These are phyloP conservation scores for Tricholoma terreum DNA, from an alignment of 768 basidiomycete genomes.

Conservation along the genomic window DNA sequence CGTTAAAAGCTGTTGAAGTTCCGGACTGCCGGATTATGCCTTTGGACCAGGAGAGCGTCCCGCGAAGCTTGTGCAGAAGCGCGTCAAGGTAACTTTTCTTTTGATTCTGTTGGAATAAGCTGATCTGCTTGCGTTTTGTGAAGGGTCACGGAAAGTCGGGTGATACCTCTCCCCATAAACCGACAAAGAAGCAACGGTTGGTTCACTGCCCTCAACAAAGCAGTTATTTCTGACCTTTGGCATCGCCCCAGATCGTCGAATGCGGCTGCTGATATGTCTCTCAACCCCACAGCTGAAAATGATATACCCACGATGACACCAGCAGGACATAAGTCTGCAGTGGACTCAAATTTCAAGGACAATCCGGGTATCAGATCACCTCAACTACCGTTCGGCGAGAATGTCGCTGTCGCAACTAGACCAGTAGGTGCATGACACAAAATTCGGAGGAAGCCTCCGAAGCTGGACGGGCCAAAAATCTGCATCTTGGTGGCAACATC, in stretches of 20 bases:
- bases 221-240: conserved; percentile 25
- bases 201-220: conserved; percentile 33
- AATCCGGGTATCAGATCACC: conserved; percentile 53
- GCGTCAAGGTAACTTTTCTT: conserved; percentile 54
- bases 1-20: conserved; percentile 38
- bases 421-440: conserved; percentile 40
- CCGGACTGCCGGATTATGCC: conserved; percentile 76
- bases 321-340: conserved; percentile 26
- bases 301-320: conserved; percentile 29
- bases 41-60: conserved; percentile 82
- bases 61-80: conserved; percentile 66
- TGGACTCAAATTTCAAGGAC: conserved; percentile 41
- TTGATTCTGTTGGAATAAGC: not conserved
- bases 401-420: conserved; percentile 49
- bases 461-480: conserved; percentile 5
- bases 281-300: conserved; percentile 41
- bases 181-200: conserved; percentile 82
- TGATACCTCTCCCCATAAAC: conserved; percentile 63
- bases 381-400: conserved; percentile 61
- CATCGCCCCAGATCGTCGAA: conserved; percentile 45
- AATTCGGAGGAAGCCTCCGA: not conserved
- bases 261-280: conserved; percentile 31
- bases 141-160: conserved; percentile 63
- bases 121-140: conserved; percentile 17
- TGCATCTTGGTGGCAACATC: conserved; percentile 8